phyloP scores from a whole-genome alignment of 2,329 filamentous ascomycete genomes.

The Pyricularia grisea region DNA sequence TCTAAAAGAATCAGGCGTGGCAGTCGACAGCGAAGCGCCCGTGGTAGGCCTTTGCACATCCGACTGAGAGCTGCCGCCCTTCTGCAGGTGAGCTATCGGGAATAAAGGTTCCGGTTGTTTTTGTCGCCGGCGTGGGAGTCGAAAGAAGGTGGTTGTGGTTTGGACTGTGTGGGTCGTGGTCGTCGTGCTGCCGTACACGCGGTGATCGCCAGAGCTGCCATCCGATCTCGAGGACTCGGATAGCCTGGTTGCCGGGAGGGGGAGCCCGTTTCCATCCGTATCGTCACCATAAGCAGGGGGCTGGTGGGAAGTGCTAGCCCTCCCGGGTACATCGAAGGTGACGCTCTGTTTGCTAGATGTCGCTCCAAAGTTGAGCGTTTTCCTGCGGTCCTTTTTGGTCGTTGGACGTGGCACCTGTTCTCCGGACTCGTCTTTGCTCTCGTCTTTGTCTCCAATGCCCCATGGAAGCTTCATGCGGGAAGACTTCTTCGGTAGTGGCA shows the following conservation, averaged over 20 bases:
- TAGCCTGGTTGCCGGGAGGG: constrained; percentile 53
- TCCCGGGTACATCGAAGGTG: constrained; percentile 52
- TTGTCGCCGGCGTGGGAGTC: constrained; percentile 65
- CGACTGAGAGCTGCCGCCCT: constrained; percentile 21
- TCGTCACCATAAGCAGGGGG: constrained; percentile 52
- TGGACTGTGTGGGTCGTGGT: constrained; percentile 55
- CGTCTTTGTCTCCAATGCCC: background rate
- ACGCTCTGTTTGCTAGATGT: constrained; percentile 35
- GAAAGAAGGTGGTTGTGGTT: constrained; percentile 68
- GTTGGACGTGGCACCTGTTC: background rate
- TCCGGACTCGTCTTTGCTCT: background rate
- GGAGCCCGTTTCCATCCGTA: constrained; percentile 42
- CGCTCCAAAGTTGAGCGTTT: constrained; percentile 25
- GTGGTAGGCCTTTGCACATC: constrained; percentile 20
- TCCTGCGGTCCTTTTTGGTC: constrained; percentile 31
- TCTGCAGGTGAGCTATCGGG: constrained; percentile 75
- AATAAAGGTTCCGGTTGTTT: constrained; percentile 72
- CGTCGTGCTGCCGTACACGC: constrained; percentile 45
- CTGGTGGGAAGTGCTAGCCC: constrained; percentile 28
- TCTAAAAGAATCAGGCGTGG: constrained; percentile 16
- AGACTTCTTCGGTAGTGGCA: constrained; percentile 35
- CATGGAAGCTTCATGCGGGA: constrained; percentile 42
- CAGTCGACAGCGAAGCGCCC: constrained; percentile 35
- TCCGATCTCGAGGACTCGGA: constrained; percentile 90
- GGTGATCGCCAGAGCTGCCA: constrained; percentile 63